Conservation (phyloP, 2,329 filamentous ascomycete genomes). For the Colletotrichum shisoi region DNA sequence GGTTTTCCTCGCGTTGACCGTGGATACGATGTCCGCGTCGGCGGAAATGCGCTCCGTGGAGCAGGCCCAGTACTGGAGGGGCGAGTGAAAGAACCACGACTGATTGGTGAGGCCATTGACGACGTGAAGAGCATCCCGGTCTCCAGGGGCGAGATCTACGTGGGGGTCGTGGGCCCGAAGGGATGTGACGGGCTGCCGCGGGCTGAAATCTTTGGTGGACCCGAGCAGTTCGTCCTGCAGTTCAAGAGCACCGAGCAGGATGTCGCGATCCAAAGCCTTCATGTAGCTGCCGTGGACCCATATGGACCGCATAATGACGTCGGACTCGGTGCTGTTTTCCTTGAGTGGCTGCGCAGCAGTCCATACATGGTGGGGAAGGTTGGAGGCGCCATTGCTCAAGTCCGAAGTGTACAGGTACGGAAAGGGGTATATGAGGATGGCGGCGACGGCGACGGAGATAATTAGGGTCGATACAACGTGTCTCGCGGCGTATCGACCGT, state of each 20-base stretch:
- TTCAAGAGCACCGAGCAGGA: constrained; percentile 71
- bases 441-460: constrained; percentile 74
- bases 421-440: constrained; percentile 76
- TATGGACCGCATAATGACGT: constrained; percentile 82
- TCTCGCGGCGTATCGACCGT: constrained; percentile 73
- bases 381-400: constrained; percentile 74
- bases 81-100: constrained; percentile 83
- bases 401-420: constrained; percentile 78
- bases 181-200: constrained; percentile 45
- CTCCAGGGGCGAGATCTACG: constrained; percentile 51
- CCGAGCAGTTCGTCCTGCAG: constrained; percentile 76
- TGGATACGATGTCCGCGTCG: constrained; percentile 71
- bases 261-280: constrained; percentile 71
- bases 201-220: constrained; percentile 63
- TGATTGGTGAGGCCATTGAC: constrained; percentile 67
- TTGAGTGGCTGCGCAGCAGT: constrained; percentile 73
- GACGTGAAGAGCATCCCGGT: constrained; percentile 66
- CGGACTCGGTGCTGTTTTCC: constrained; percentile 61
- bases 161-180: constrained; percentile 45
- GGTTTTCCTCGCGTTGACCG: constrained; percentile 71
- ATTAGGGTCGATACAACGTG: constrained; percentile 79
- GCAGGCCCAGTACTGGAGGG: constrained; percentile 80
- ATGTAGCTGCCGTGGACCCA: constrained; percentile 86
- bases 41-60: constrained; percentile 64
- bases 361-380: constrained; percentile 81